Conservation (phyloP, 2,329 filamentous ascomycete genomes). For the Zymoseptoria ardabiliae region DNA sequence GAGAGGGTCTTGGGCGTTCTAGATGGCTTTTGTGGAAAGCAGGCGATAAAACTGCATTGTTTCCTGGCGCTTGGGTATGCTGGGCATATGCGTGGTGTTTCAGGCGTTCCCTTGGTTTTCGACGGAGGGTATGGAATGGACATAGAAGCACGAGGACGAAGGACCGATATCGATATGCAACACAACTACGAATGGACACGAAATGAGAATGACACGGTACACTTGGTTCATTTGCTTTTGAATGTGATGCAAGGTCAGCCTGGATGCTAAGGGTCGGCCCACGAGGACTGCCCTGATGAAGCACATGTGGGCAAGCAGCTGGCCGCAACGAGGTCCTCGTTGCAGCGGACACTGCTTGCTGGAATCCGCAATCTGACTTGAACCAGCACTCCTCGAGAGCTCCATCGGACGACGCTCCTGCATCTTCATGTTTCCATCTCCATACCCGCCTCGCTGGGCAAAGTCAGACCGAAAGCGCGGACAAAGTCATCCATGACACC, state of each 20-base stretch:
- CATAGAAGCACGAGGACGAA: neutral
- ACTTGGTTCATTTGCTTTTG: neutral
- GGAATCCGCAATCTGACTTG: too few relatives aligned
- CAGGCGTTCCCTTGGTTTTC: neutral
- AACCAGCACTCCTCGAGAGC: neutral
- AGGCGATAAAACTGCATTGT: neutral
- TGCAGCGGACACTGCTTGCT: neutral
- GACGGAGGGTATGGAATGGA: neutral
- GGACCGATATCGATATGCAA: neutral
- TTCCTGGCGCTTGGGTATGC: neutral
- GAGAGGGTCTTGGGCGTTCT: conserved; percentile 43
- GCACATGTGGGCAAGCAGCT: neutral
- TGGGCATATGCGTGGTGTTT: neutral
- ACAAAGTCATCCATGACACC: too few relatives aligned
- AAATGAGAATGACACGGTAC: neutral
- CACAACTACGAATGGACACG: neutral
- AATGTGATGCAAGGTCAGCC: neutral
- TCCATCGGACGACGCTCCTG: neutral
- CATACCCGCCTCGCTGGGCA: neutral
- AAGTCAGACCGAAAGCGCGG: neutral
- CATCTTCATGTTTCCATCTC: neutral
- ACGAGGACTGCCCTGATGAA: neutral
- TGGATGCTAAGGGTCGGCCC: neutral
- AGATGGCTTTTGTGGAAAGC: neutral
- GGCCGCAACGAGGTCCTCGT: neutral